These are phyloP conservation scores for Discostella stelligeroides DNA, from an alignment of 108 stramenopile species.

Conservation along the genomic window DNA sequence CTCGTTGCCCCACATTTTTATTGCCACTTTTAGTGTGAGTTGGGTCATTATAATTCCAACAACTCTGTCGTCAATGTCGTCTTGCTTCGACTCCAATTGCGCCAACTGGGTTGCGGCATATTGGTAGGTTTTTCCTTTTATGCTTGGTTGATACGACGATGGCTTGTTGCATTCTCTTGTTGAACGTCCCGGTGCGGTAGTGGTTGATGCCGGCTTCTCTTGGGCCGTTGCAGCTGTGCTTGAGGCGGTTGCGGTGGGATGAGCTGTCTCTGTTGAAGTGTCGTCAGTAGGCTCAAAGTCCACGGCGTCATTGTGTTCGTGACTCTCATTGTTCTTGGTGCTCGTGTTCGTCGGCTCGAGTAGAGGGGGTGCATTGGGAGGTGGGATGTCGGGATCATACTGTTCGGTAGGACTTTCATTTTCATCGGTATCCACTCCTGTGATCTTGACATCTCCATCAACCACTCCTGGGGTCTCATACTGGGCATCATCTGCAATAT, in stretches of 20 bases:
- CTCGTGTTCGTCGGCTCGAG: too few species aligned
- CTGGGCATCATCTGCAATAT: conserved; percentile 18
- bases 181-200: not conserved
- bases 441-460: too few species aligned
- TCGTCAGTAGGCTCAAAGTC: not conserved
- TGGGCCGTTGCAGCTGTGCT: too few species aligned
- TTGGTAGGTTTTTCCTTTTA: conserved; percentile 6
- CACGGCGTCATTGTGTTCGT: not conserved
- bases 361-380: too few species aligned
- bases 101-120: conserved; percentile 1
- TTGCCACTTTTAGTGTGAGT: not conserved
- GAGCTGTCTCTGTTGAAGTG: too few species aligned
- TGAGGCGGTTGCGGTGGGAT: too few species aligned
- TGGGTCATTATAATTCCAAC: not conserved
- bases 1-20: not conserved
- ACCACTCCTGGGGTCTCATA: too few species aligned
- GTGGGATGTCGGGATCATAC: too few species aligned
- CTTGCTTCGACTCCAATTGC: not conserved
- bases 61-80: not conserved
- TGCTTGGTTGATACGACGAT: not conserved
- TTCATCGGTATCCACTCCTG: too few species aligned
- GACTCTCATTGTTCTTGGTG: too few species aligned
- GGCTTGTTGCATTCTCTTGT: not conserved
- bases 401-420: not conserved
- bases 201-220: not conserved